phyloP scores from a whole-genome alignment of 2,329 filamentous ascomycete species.

The Atkinsonella hypoxylon region DNA sequence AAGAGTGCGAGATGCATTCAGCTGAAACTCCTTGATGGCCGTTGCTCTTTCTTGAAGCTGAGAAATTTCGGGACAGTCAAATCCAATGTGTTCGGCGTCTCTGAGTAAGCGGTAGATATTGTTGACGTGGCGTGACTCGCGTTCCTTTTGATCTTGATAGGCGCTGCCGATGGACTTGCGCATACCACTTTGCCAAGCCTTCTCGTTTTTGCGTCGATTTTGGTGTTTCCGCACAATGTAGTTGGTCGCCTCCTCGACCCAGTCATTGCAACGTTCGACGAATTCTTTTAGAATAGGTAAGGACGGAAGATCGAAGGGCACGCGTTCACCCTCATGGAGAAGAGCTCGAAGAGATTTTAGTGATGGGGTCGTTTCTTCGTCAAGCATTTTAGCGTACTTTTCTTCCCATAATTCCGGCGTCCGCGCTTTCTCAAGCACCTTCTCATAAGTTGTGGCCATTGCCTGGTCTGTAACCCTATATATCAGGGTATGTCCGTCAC shows the following conservation, averaged over 20 bases:
- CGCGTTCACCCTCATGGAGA: slow-evolving; percentile 88
- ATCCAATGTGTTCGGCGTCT: slow-evolving; percentile 76
- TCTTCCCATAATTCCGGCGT: slow-evolving; percentile 83
- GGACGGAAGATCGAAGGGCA: slow-evolving; percentile 78
- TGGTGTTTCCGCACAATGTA: slow-evolving; percentile 97
- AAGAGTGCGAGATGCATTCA: slow-evolving; percentile 59
- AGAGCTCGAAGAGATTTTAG: slow-evolving; percentile 77
- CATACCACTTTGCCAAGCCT: slow-evolving; percentile 63
- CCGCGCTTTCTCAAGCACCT: slow-evolving; percentile 73
- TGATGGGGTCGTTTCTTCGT: slow-evolving; percentile 72
- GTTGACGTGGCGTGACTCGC: slow-evolving; percentile 75
- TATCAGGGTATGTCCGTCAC: slow-evolving; percentile 59
- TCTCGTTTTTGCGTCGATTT: slow-evolving; percentile 90
- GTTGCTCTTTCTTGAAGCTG: slow-evolving; percentile 76
- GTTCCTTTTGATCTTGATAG: slow-evolving; percentile 61
- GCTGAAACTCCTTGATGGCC: slow-evolving; percentile 75
- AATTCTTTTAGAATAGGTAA: slow-evolving; percentile 74
- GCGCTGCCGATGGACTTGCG: slow-evolving; percentile 51
- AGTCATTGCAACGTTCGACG: slow-evolving; percentile 93
- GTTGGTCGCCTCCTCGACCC: slow-evolving; percentile 92
- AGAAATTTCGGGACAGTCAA: slow-evolving; percentile 84
- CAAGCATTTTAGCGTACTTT: slow-evolving; percentile 74
- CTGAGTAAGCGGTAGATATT: slow-evolving; percentile 78
- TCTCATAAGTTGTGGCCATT: slow-evolving; percentile 55
- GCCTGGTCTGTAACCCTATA: slow-evolving; percentile 66